A percentile compares a stretch with the other conserved stretches of the same genome.
Conservation (phyloP, 1,139 yeast species). For the Geotrichum histeridarum region DNA sequence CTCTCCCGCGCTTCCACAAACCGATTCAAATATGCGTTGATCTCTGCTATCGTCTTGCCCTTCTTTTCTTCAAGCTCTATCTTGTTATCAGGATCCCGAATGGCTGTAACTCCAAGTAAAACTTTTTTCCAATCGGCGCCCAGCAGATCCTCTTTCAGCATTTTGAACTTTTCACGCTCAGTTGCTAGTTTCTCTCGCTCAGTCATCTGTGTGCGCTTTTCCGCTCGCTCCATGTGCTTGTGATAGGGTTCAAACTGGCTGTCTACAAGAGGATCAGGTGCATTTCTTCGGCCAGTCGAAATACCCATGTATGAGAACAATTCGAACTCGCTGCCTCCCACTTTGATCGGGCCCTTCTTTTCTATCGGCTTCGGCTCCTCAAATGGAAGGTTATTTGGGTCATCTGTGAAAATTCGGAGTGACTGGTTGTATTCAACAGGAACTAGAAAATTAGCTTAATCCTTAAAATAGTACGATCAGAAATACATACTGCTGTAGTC, state of each 20-base stretch:
- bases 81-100: slow-evolving; percentile 45
- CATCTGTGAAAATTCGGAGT: not conserved
- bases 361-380: not conserved
- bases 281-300: slow-evolving; percentile 17
- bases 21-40: slow-evolving; percentile 45
- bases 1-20: slow-evolving; percentile 24
- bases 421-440: slow-evolving; percentile 5
- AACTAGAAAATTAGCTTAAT: slow-evolving; percentile 1
- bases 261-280: slow-evolving; percentile 16
- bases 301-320: slow-evolving; percentile 15
- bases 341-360: not conserved
- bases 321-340: slow-evolving; percentile 11
- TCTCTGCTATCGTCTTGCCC: slow-evolving; percentile 48
- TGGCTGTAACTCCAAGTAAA: slow-evolving; percentile 51
- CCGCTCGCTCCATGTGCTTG: slow-evolving; percentile 60
- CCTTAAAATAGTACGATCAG: not conserved
- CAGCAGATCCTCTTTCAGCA: slow-evolving; percentile 44
- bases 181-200: slow-evolving; percentile 50
- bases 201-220: slow-evolving; percentile 53
- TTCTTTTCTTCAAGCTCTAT: slow-evolving; percentile 51
- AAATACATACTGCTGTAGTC: slow-evolving; percentile 4
- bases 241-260: slow-evolving; percentile 42
- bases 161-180: slow-evolving; percentile 49
- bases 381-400: not conserved
- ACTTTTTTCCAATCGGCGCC: slow-evolving; percentile 54